Evolutionary conservation across 768 basidiomycete species (phyloP), one percentile per base, ranked within the genome.

Genomic region (Cyathus striatus): DNA sequence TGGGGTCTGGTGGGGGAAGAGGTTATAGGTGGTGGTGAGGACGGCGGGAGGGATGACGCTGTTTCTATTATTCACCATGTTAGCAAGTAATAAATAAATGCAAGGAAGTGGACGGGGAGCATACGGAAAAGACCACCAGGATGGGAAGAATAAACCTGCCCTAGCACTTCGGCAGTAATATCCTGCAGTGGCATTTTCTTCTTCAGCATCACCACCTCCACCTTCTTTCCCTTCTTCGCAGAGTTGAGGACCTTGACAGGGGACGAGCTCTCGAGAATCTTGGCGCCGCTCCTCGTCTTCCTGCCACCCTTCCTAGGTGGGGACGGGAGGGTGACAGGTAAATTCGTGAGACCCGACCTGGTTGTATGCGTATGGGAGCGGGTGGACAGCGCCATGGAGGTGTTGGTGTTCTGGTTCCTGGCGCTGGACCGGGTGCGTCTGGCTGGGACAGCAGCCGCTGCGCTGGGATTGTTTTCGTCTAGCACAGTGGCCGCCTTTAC

Each of bases 111-210:
- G 21, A 37, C n/a, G n/a, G n/a, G n/a, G n/a, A n/a, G n/a, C n/a
- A n/a, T n/a, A n/a, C n/a, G n/a, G n/a, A n/a, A n/a, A n/a, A n/a
- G 18, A 40, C 6, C 38, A 40, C 38, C 38, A 23, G 23, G 20
- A 25, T 22, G 21, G 10, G 20, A 10, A 6, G 38, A 40, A 6
- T 20, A 10, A 6, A 25, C 18, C 38, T 40, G 38, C 7, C 38
- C 38, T 10, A 61, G 24, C 36, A 58, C 60, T 26, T 62, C 57
- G 16, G 57, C 42, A 1, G 64, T 66, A 37, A 66, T 64, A 49
- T 66, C 64, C 46, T 66, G 62, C 37, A 66, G 46, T 16, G 64
- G 62, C 20, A 53, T 40, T 38, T 63, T 60, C 51, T 62, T 64
- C 25, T 48, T 47, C 5, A 47, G 40, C 24, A 42, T 39, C 21